Evolutionary conservation across 202 grass and related monocot species (phyloP).

Genomic region (Carex arenaria): DNA sequence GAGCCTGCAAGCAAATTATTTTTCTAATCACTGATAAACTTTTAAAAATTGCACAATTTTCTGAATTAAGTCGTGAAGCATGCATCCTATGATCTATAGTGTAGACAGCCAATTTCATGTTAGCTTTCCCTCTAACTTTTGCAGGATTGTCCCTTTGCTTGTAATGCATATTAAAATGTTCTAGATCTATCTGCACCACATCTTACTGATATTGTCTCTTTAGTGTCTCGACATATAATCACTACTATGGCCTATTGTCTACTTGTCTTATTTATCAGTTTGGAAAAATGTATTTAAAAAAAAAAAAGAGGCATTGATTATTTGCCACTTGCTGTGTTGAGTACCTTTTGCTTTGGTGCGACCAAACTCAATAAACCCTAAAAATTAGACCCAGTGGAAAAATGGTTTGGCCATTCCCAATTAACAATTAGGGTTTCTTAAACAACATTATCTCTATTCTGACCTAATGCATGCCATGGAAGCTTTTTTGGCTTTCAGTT

Average conservation of each 20-base stretch:
- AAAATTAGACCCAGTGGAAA: conserved; percentile 22
- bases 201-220: not conserved
- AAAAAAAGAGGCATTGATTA: conserved; percentile 7
- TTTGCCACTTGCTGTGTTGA: not conserved
- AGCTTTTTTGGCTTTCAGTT: conserved; percentile 9
- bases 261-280: not conserved
- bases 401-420: conserved; percentile 20
- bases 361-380: conserved; percentile 11
- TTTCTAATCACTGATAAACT: not conserved
- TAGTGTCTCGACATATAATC: not conserved
- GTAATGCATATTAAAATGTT: not conserved
- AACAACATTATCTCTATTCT: conserved; percentile 25
- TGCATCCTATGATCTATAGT: not conserved
- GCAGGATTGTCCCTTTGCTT: not conserved
- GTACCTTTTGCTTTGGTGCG: not conserved
- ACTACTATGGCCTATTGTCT: not conserved
- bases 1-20: not conserved
- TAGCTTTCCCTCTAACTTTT: not conserved
- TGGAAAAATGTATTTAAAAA: not conserved
- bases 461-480: conserved; percentile 27
- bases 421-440: conserved; percentile 11
- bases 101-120: not conserved
- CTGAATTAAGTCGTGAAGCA: not conserved
- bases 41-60: not conserved
- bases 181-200: not conserved